These are phyloP conservation scores for Carpinus fangiana DNA, from an alignment of 306 rosid species.

Conservation along the genomic window DNA sequence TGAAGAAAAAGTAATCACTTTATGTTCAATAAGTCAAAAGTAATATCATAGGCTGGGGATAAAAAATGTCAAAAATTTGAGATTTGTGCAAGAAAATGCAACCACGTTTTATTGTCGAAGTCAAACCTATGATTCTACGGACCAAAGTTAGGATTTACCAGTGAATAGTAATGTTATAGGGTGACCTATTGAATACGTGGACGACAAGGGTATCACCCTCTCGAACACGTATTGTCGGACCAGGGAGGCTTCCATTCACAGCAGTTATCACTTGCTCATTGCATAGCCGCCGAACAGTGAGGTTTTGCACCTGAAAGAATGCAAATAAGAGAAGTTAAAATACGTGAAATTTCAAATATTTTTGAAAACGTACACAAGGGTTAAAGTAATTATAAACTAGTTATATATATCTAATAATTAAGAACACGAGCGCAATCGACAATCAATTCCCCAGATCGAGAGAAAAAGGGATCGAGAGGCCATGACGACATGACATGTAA, in stretches of 20 bases:
- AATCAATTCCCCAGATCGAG: no score
- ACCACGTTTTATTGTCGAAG: conserved; percentile 31
- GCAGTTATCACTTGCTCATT: conserved; percentile 41
- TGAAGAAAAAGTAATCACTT: no score
- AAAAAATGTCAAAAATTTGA: not conserved
- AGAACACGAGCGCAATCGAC: no score
- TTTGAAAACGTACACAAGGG: no score
- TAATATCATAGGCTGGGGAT: not conserved
- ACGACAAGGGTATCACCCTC: conserved; percentile 57
- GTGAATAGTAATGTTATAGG: conserved; percentile 54
- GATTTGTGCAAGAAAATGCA: not conserved
- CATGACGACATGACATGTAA: no score
- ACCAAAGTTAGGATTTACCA: conserved; percentile 37
- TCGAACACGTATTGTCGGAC: conserved; percentile 39
- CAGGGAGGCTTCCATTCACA: conserved; percentile 53
- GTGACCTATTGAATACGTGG: conserved; percentile 50
- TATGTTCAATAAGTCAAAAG: not conserved
- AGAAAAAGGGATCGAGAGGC: no score
- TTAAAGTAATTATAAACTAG: no score
- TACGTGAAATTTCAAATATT: not conserved
- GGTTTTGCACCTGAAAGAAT: conserved; percentile 40
- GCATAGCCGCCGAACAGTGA: conserved; percentile 40
- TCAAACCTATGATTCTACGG: conserved; percentile 25
- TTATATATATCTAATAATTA: no score
- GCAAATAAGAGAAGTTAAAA: not conserved